These are phyloP conservation scores for Psidium friedrichsthalianum DNA, from an alignment of 345 rosid species.

Conservation along the genomic window DNA sequence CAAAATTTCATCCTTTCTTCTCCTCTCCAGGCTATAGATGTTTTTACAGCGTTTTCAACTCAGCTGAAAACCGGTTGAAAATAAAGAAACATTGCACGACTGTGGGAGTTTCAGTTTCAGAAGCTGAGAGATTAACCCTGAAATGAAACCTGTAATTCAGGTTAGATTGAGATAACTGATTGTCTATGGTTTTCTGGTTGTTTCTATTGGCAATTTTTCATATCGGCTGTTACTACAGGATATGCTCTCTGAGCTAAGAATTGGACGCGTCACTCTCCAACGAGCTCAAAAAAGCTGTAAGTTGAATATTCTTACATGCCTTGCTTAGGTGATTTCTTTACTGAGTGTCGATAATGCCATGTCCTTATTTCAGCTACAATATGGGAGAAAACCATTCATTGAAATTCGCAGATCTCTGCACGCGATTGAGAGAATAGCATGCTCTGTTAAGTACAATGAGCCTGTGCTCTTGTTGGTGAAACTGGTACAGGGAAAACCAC, in stretches of 20 bases:
- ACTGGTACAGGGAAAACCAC: conserved; percentile 99
- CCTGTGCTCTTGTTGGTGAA: conserved; percentile 96
- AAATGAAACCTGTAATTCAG: conserved; percentile 66
- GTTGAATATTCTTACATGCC: conserved; percentile 5
- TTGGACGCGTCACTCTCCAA: conserved; percentile 69
- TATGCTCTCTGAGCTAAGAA: conserved; percentile 29
- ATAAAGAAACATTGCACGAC: conserved; percentile 45
- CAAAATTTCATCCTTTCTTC: conserved; percentile 3
- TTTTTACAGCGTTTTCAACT: conserved; percentile 59
- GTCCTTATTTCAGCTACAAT: conserved; percentile 31
- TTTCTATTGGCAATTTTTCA: conserved; percentile 12
- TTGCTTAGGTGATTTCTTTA: neutral
- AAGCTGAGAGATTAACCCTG: conserved; percentile 28
- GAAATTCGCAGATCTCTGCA: conserved; percentile 62
- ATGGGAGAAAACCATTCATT: conserved; percentile 47
- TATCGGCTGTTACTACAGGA: conserved; percentile 35
- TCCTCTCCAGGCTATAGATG: conserved; percentile 52
- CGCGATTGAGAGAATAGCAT: conserved; percentile 75
- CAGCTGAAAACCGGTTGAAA: conserved; percentile 33
- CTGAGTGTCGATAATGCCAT: neutral
- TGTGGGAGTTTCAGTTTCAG: conserved; percentile 51
- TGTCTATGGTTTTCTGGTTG: neutral
- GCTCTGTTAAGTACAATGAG: conserved; percentile 74
- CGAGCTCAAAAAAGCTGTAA: conserved; percentile 34
- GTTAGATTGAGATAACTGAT: conserved; percentile 22